These are phyloP conservation scores for Glycine latifolia DNA, from an alignment of 306 rosid species.

Conservation along the genomic window DNA sequence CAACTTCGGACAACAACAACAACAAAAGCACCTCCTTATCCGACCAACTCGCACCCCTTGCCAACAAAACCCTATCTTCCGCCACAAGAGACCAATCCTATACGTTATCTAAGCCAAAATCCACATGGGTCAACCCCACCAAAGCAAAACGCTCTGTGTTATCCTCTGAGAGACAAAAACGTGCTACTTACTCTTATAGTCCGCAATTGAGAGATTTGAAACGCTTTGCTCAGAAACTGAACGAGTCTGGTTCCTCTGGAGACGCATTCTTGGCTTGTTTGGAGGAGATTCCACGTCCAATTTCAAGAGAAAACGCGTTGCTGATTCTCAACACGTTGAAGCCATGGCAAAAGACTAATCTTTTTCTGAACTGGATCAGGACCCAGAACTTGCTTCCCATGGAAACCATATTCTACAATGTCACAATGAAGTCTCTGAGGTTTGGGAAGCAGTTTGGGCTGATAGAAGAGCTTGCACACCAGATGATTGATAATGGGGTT, in stretches of 20 bases:
- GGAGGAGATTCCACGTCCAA: conserved; percentile 70
- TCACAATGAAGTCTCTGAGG: conserved; percentile 91
- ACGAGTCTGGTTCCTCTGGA: conserved; percentile 58
- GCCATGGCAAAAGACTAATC: conserved; percentile 80
- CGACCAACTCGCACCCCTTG: conserved; percentile 80
- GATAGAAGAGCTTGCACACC: conserved; percentile 82
- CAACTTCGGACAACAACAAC: conserved; percentile 36
- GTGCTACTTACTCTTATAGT: conserved; percentile 61
- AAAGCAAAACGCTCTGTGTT: conserved; percentile 75
- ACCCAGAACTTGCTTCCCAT: conserved; percentile 71
- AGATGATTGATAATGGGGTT: conserved; percentile 73
- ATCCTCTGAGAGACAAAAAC: conserved; percentile 73
- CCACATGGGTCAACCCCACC: conserved; percentile 92
- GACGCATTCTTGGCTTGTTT: conserved; percentile 63
- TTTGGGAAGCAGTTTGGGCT: conserved; percentile 87
- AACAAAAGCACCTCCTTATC: conserved; percentile 68
- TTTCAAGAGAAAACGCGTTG: conserved; percentile 72
- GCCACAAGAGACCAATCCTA: conserved; percentile 49
- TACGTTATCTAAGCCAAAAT: conserved; percentile 71
- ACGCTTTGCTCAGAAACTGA: conserved; percentile 69
- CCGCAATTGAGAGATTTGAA: conserved; percentile 73
- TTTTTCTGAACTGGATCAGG: conserved; percentile 83
- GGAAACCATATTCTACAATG: conserved; percentile 95
- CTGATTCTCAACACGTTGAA: conserved; percentile 83
- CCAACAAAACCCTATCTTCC: conserved; percentile 62